Evolutionary conservation across 805 yeast species (phyloP).

Genomic region (Candida easanensis): DNA sequence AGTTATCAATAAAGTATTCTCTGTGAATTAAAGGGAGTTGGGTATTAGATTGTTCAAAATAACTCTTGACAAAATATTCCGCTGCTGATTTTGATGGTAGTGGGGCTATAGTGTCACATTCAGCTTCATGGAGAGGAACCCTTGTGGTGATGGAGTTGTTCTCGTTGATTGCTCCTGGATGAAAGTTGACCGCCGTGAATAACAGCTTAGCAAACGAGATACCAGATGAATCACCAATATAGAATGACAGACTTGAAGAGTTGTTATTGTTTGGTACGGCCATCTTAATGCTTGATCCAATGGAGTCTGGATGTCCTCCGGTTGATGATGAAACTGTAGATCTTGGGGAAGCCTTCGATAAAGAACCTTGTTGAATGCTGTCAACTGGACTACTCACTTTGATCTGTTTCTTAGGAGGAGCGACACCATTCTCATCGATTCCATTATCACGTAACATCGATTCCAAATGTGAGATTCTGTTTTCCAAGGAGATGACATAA

Average conservation of each 20-base stretch:
- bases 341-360: constrained; percentile 5
- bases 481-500: constrained; percentile 70
- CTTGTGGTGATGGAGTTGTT: constrained; percentile 28
- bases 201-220: constrained; percentile 75
- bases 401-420: background rate
- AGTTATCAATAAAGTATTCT: constrained; percentile 62
- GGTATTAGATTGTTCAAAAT: constrained; percentile 76
- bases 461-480: constrained; percentile 57
- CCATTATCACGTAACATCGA: constrained; percentile 43
- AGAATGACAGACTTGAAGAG: constrained; percentile 26
- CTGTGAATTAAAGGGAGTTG: constrained; percentile 84
- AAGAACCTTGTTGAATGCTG: background rate
- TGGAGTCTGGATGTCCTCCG: constrained; percentile 16
- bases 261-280: constrained; percentile 15
- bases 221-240: constrained; percentile 53
- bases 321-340: constrained; percentile 7
- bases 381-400: constrained; percentile 5
- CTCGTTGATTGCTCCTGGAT: constrained; percentile 32
- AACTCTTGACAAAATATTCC: constrained; percentile 56
- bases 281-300: constrained; percentile 23
- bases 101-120: constrained; percentile 37
- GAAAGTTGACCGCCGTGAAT: constrained; percentile 71
- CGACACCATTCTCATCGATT: constrained; percentile 30
- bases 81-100: constrained; percentile 72
- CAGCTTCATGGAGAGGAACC: constrained; percentile 21